Evolutionary conservation across 176 grass and related monocot species (phyloP).

Genomic region (Calamus simplicifolius): DNA sequence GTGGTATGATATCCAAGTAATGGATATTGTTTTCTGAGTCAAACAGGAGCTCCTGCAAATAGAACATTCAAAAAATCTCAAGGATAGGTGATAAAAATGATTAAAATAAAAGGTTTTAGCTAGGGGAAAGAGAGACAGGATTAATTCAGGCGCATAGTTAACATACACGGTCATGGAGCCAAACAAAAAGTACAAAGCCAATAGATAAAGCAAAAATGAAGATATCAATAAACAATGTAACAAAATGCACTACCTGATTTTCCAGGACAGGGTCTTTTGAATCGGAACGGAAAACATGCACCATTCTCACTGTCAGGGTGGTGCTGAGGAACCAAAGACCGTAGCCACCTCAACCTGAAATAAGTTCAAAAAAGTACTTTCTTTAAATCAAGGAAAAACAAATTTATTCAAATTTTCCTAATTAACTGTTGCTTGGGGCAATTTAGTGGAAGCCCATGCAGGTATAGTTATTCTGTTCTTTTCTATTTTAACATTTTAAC

Average conservation of each 20-base stretch:
- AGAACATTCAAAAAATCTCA: too few species aligned
- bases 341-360: slow-evolving; percentile 94
- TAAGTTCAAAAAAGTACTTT: neutral
- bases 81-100: too few species aligned
- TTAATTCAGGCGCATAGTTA: too few species aligned
- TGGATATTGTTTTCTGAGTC: slow-evolving; percentile 62
- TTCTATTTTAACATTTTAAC: too few species aligned
- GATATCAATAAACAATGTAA: neutral
- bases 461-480: too few species aligned
- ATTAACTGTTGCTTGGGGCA: too few species aligned
- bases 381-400: too few species aligned
- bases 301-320: slow-evolving; percentile 71
- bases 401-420: too few species aligned
- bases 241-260: slow-evolving; percentile 24
- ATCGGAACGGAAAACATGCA: slow-evolving; percentile 53
- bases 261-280: slow-evolving; percentile 45
- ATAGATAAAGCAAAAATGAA: neutral
- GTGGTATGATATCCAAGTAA: slow-evolving; percentile 73
- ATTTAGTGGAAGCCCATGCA: too few species aligned
- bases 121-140: too few species aligned
- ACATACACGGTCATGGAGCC: too few species aligned
- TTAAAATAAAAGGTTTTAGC: too few species aligned
- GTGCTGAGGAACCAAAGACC: slow-evolving; percentile 78
- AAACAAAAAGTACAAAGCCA: slow-evolving; percentile 6
- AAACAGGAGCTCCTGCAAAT: slow-evolving; percentile 74